Base-by-base conservation (phyloP, 306 rosid species). In the Quercus ilex region DNA sequence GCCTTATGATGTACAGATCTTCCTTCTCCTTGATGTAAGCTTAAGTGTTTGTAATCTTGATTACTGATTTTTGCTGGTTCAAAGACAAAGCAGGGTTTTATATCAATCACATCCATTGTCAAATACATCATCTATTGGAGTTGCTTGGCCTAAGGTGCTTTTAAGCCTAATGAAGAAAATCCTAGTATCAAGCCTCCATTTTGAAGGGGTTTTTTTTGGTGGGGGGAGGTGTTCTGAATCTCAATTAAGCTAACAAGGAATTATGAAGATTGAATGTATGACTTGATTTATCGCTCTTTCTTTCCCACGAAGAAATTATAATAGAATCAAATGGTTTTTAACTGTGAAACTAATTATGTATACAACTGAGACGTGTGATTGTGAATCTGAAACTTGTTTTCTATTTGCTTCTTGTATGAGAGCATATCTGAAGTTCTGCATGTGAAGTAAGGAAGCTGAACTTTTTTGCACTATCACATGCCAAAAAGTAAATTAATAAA, bases 61-160 rank as follows among this genome's bases (percentile, higher is more conserved):
- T 74, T 81, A 80, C 74, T 76, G 82, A 25, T 28, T 81, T 77
- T 76, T 85, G 72, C 81, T 71, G 78, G 52, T 84, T 58, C 79
- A 49, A 35, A 57, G 35, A 73, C 69, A 55, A n/a, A n/a, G 80
- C 85, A 72, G 75, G 78, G 53, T 83, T 69, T 57, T 86, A 75
- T 64, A 75, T 84, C 83, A 76, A 21, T 79, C 73, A 71, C 73
- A 33, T 58, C 76, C 33, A 57, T 74, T 62, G 73, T 58, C 77
- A 52, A 80, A 62, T 77, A 82, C 69, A 75, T 77, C 60, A 72
- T 67, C 49, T 69, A 67, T n/a, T 43, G 79, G 73, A 77, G 81
- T 84, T 77, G 80, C 84, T 71, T 76, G 71, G 64, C 75, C 75
- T 81, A 79, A 72, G 60, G 81, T 60, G 75, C 78, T 78, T 78